These are phyloP conservation scores for Paramecium octaurelia DNA, from an alignment of 73 alveolate genomes.

Conservation along the genomic window DNA sequence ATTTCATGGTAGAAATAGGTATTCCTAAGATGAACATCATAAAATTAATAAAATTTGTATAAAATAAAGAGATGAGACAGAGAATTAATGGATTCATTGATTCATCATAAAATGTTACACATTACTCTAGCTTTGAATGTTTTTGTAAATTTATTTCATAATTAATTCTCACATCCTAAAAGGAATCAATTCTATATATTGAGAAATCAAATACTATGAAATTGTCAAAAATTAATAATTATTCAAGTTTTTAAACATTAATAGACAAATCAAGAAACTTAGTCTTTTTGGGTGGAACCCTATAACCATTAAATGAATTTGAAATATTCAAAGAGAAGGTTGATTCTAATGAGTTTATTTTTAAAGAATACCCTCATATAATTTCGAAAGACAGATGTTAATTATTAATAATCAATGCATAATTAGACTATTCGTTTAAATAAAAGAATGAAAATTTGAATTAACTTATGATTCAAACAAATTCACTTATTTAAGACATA, in stretches of 20 bases:
- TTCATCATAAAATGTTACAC: background rate
- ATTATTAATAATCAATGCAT: slow-evolving; percentile 63
- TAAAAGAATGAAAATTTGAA: slow-evolving; percentile 68
- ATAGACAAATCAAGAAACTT: slow-evolving; percentile 69
- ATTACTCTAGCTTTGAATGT: background rate
- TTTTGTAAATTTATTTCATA: background rate
- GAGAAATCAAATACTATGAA: background rate
- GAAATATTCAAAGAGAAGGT: slow-evolving; percentile 68
- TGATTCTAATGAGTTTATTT: slow-evolving; percentile 55
- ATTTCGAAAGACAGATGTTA: slow-evolving; percentile 77
- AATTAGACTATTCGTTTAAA: slow-evolving; percentile 16
- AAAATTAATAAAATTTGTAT: background rate
- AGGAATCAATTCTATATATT: background rate
- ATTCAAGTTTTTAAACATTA: background rate
- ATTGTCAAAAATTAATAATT: background rate
- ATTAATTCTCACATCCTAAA: background rate
- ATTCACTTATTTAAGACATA: slow-evolving; percentile 56
- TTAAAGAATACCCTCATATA: slow-evolving; percentile 81
- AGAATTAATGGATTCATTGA: slow-evolving; percentile 27
- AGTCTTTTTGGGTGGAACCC: slow-evolving; percentile 89
- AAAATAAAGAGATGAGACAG: slow-evolving; percentile 15
- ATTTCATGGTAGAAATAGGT: slow-evolving; percentile 19
- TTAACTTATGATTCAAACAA: slow-evolving; percentile 55
- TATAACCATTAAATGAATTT: slow-evolving; percentile 90
- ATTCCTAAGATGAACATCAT: background rate